Conservation (phyloP, 2,329 filamentous ascomycete genomes). For the Monosporascus sp. region DNA sequence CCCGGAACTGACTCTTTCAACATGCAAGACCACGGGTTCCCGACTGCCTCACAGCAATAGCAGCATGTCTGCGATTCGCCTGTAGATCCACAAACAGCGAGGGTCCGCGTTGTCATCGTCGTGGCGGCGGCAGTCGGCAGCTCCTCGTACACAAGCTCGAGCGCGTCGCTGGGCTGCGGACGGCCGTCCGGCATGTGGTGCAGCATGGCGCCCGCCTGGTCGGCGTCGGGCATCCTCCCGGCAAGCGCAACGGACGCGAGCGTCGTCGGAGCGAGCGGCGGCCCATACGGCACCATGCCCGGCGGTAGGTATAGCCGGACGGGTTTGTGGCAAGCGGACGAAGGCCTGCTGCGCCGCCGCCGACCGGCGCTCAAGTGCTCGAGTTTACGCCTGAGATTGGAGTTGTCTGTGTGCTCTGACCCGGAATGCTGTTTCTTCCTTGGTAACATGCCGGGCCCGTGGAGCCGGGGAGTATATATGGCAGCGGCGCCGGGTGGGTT, state of each 20-base stretch:
- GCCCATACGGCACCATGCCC: constrained; percentile 20
- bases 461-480: constrained; percentile 4
- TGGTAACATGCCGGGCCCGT: no score
- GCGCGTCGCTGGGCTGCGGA: background rate
- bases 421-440: no score
- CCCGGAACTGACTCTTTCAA: no score
- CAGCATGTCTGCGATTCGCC: constrained; percentile 11
- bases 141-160: constrained; percentile 9
- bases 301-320: constrained; percentile 18
- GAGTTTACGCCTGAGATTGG: no score
- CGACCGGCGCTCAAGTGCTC: no score
- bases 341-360: constrained; percentile 1
- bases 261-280: constrained; percentile 16
- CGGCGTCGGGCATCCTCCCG: constrained; percentile 15
- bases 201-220: constrained; percentile 9
- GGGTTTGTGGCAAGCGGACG: constrained; percentile 3
- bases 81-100: constrained; percentile 1
- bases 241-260: constrained; percentile 14
- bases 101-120: constrained; percentile 3
- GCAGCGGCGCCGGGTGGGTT: constrained; percentile 2
- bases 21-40: no score
- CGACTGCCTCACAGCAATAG: background rate
- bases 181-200: constrained; percentile 5
- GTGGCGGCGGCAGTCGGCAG: constrained; percentile 3
- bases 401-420: no score